Conservation (phyloP, 2,329 filamentous ascomycete genomes). For the Pyrenochaeta sp. region DNA sequence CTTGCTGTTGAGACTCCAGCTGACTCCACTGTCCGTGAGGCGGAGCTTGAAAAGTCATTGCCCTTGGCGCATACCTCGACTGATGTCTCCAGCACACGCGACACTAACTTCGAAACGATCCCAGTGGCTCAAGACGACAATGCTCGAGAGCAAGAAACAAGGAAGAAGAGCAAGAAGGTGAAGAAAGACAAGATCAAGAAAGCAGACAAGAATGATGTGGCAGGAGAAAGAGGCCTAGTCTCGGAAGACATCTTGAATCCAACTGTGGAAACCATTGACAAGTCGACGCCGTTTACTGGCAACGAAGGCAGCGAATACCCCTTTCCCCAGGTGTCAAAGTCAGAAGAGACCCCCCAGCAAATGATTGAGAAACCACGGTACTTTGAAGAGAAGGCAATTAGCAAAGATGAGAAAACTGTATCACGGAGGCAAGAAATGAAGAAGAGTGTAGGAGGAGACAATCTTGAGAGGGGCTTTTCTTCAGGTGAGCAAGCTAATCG, state of each 20-base stretch:
- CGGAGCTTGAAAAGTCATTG: conserved; percentile 16
- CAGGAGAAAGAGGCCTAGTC: conserved; percentile 1
- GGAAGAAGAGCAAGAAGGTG: conserved; percentile 49
- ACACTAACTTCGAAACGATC: neutral
- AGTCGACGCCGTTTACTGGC: conserved; percentile 13
- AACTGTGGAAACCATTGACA: conserved; percentile 24
- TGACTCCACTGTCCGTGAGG: conserved; percentile 28
- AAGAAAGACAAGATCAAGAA: conserved; percentile 30
- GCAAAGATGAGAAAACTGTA: conserved; percentile 37
- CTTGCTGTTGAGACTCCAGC: conserved; percentile 42
- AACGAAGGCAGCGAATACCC: conserved; percentile 35
- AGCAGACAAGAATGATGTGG: conserved; percentile 8
- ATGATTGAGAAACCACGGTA: conserved; percentile 7
- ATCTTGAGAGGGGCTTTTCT: conserved; percentile 23
- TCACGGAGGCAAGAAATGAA: conserved; percentile 54
- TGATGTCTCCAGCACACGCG: neutral
- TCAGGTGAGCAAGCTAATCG: conserved; percentile 3
- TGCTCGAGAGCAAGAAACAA: conserved; percentile 21
- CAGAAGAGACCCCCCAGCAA: conserved; percentile 3
- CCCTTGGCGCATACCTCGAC: conserved; percentile 5
- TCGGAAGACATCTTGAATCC: conserved; percentile 9
- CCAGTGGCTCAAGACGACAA: conserved; percentile 4
- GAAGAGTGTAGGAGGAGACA: conserved; percentile 43
- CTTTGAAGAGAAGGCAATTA: conserved; percentile 27
- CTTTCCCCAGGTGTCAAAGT: conserved; percentile 29